phyloP scores from a whole-genome alignment of 768 basidiomycete genomes.

The Flagelloscypha sp. region DNA sequence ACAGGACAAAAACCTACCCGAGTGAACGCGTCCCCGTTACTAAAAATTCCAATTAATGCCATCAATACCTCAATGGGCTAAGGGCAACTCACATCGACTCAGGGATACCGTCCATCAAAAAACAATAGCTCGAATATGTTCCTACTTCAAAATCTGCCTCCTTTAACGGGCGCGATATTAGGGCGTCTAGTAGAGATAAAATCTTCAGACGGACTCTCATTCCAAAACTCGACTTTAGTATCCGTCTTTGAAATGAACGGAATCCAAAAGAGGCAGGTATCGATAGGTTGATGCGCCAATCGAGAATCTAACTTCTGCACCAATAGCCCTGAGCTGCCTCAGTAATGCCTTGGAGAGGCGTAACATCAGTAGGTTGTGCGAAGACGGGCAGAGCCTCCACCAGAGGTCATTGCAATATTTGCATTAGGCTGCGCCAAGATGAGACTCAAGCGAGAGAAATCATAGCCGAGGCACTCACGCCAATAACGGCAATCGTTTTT shows the following conservation, averaged over 20 bases:
- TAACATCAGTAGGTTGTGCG: slow-evolving; percentile 43
- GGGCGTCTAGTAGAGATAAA: slow-evolving; percentile 22
- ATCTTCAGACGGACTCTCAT: slow-evolving; percentile 30
- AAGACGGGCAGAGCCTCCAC: slow-evolving; percentile 53
- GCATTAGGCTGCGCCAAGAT: too few species aligned
- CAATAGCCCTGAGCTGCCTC: slow-evolving; percentile 30
- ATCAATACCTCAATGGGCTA: too few species aligned
- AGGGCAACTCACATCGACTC: too few species aligned
- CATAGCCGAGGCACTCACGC: too few species aligned
- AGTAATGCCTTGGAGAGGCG: slow-evolving; percentile 49
- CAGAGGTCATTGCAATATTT: slow-evolving; percentile 42
- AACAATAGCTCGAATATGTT: slow-evolving; percentile 25
- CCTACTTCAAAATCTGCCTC: too few species aligned
- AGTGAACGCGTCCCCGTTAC: too few species aligned
- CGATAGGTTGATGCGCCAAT: slow-evolving; percentile 35
- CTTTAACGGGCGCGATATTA: too few species aligned
- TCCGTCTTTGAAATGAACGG: slow-evolving; percentile 30
- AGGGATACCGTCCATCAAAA: slow-evolving; percentile 35
- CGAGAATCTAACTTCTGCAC: slow-evolving; percentile 41
- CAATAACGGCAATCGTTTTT: slow-evolving; percentile 52
- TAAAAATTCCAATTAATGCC: too few species aligned
- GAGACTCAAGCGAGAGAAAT: too few species aligned
- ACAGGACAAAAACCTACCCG: too few species aligned
- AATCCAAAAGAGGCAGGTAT: slow-evolving; percentile 44
- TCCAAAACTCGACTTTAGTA: slow-evolving; percentile 40